These are phyloP conservation scores for Rhododendron williamsianum DNA, from an alignment of 148 eudicot species.

Conservation along the genomic window DNA sequence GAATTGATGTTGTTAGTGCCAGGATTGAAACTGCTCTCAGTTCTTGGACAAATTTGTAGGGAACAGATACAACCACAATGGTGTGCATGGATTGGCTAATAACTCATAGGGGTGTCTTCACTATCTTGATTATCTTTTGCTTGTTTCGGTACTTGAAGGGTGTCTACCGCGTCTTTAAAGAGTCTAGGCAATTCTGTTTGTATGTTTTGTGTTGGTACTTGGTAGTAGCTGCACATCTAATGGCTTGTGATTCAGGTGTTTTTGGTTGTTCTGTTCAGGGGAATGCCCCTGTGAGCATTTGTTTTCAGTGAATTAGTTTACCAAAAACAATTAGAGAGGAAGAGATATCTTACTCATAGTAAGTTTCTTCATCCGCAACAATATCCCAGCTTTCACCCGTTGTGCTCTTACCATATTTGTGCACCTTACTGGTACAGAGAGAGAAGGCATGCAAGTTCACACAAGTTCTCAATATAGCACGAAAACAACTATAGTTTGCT, in stretches of 20 bases:
- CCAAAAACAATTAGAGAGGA: neutral
- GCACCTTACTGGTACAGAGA: conserved; percentile 62
- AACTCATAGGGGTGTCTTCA: neutral
- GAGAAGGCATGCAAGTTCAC: neutral
- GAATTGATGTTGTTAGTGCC: neutral
- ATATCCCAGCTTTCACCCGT: conserved; percentile 97
- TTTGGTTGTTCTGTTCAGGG: neutral
- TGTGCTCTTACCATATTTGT: conserved; percentile 93
- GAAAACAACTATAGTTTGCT: neutral
- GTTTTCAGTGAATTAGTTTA: neutral
- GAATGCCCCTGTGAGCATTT: neutral
- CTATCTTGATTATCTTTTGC: neutral
- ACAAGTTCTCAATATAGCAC: neutral
- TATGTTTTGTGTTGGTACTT: neutral
- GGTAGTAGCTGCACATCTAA: neutral
- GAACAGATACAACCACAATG: neutral
- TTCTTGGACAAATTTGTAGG: neutral
- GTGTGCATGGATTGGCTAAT: neutral
- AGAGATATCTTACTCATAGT: conserved; percentile 69
- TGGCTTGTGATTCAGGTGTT: neutral
- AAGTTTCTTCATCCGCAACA: conserved; percentile 85
- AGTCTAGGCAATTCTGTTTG: neutral
- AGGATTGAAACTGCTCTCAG: neutral
- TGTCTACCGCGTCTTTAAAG: neutral
- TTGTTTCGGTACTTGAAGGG: neutral